These are phyloP conservation scores for Avena atlantica DNA, from an alignment of 176 grass and related monocot species.

Conservation along the genomic window DNA sequence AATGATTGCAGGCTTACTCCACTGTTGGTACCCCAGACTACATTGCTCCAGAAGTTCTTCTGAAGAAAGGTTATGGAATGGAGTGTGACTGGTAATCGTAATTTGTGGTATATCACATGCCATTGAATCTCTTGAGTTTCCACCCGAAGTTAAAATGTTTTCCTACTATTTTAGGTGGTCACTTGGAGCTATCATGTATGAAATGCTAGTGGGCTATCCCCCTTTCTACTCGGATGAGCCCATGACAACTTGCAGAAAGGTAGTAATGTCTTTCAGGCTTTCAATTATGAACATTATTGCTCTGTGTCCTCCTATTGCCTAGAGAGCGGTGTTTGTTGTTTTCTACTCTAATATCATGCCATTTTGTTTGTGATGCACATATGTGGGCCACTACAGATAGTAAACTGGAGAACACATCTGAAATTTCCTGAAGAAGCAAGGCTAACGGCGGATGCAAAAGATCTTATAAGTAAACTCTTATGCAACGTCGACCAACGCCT, in stretches of 20 bases:
- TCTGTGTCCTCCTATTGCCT: conserved; percentile 4
- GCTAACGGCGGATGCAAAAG: conserved; percentile 70
- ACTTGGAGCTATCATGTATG: conserved; percentile 98
- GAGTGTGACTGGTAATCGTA: conserved; percentile 93
- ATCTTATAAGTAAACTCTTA: conserved; percentile 90
- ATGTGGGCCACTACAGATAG: conserved; percentile 63
- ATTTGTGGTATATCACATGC: conserved; percentile 8
- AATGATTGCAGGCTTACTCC: conserved; percentile 83
- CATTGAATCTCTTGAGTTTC: conserved; percentile 33
- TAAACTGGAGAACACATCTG: conserved; percentile 98
- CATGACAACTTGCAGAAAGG: conserved; percentile 99
- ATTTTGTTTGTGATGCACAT: conserved; percentile 13
- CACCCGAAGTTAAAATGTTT: conserved; percentile 10
- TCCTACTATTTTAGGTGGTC: conserved; percentile 84
- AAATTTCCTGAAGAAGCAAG: conserved; percentile 98
- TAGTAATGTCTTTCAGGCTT: conserved; percentile 55
- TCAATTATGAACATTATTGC: conserved; percentile 6
- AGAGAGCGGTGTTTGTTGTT: conserved; percentile 4
- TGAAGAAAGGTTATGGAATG: conserved; percentile 98
- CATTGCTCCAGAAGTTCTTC: conserved; percentile 97
- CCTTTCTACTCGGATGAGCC: conserved; percentile 98
- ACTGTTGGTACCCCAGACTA: conserved; percentile 99
- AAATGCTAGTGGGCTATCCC: conserved; percentile 98
- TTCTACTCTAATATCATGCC: neutral
- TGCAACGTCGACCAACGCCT: conserved; percentile 94